Conservation (phyloP, 148 eudicot species). For the Pouteria glomerata region DNA sequence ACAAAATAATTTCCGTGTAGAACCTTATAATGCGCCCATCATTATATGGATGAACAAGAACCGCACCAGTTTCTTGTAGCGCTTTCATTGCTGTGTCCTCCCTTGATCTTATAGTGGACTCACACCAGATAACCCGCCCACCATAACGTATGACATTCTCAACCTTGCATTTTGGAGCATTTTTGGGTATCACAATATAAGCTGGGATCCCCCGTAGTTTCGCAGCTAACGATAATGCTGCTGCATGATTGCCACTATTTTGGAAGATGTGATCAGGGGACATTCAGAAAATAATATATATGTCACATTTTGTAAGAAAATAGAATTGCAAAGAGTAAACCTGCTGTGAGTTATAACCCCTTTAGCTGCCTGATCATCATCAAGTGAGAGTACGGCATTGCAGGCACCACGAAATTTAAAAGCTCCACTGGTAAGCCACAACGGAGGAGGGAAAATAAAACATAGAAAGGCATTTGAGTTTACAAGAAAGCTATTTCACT, state of each 20-base stretch:
- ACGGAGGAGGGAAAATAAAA: not conserved
- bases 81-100: conserved; percentile 63
- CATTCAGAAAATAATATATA: not conserved
- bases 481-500: not conserved
- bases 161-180: conserved; percentile 97
- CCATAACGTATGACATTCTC: conserved; percentile 88
- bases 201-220: conserved; percentile 87
- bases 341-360: conserved; percentile 99
- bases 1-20: not conserved
- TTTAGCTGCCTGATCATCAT: conserved; percentile 62
- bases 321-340: conserved; percentile 26
- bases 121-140: conserved; percentile 83
- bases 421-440: conserved; percentile 64
- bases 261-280: conserved; percentile 13
- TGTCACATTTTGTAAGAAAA: not conserved
- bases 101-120: conserved; percentile 71
- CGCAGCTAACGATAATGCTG: conserved; percentile 90
- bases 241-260: conserved; percentile 94
- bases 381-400: conserved; percentile 83
- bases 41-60: conserved; percentile 88
- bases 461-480: not conserved
- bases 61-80: conserved; percentile 74
- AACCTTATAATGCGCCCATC: conserved; percentile 87
- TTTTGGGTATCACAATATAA: conserved; percentile 72
- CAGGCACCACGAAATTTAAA: conserved; percentile 96